Base-by-base conservation (phyloP, 2,329 filamentous ascomycete genomes). In the Aspergillus sp. region DNA sequence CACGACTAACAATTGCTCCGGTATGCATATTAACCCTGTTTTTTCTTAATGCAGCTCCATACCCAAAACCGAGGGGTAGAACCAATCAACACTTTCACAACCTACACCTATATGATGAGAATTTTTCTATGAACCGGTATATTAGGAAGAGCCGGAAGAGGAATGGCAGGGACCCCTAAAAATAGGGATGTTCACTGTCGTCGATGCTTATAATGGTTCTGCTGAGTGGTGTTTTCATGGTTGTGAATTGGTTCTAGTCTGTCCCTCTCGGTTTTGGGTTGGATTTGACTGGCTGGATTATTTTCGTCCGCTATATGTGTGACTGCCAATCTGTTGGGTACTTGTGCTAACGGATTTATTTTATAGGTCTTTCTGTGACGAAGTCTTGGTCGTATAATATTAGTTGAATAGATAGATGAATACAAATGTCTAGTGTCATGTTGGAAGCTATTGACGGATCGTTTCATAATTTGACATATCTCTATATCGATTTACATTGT, bases 91-190 rank as follows among this genome's bases (percentile, higher is more conserved):
- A 13, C 17, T 49, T 60, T 63, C 52, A 59, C 55, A 62, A 61
- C 39, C 58, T 13, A 55, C 36, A 67, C 69, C 65, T 56, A 70
- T 55, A 79, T 79, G 77, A 79, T 79, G 77, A 79, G 72, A 76
- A 70, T 64, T 61, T 70, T 72, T 69, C 69, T 68, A 70, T 66
- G 75, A 78, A 78, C 76, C 77, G 70, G 67, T 70, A 70, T 73
- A 71, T 75, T 79, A 79, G 77, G 77, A 79, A 79, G 77, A 79
- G 77, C 77, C 77, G 77, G 76, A 79, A 79, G 69, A 79, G 77
- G 77, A 74, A 79, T 79, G 77, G 57, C 77, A 73, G 63, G 67
- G 65, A 36, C 59, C 36, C 32, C 32, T 36, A 15, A 36, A 36
- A 13, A 36, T 13, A 65, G 58, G 23, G 62, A 59, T 61, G 66